Evolutionary conservation across 2,329 filamentous ascomycete species (phyloP), one percentile per base, ranked within the genome.

Genomic region (Emergomyces pasteurianus): DNA sequence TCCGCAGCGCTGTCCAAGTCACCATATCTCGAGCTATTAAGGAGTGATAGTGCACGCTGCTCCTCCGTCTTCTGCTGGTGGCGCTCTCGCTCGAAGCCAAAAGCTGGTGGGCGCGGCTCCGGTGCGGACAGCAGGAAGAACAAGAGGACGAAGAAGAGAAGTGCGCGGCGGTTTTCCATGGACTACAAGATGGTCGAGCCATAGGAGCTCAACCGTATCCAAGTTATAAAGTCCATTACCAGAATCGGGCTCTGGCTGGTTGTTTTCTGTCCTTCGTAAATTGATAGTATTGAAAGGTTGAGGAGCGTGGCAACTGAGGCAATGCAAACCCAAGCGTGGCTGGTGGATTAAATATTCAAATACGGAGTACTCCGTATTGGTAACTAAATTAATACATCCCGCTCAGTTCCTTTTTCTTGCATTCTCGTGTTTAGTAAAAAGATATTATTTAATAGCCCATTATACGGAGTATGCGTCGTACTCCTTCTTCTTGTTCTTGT

Each of bases 101-200:
- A 69, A 61, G 73, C 66, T 16, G 71, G 74, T 31, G 73, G 67
- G 64, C 73, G 77, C 36, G 72, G 73, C 63, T 80, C 77, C 2
- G 79, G 80, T 57, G 77, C 78, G 61, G 82, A 72, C 63, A 82
- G 76, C 60, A 83, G 75, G 72, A 82, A 82, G 63, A 81, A 73
- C 42, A 81, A 71, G 66, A 83, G 69, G 65, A 83, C 64, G 62
- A 83, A 70, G 59, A 81, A 72, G 64, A 83, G 71, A 64, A 73
- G 76, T 68, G 71, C 79, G 71, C 70, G 78, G 74, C 72, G 76
- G 68, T 73, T 77, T 70, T 78, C 76, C 76, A 78, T 78, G 64
- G 67, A 72, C 68, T 67, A 69, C 34, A 68, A 62, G 53, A 58
- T 61, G 38, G 55, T 38, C 16, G 55, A 57, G 47, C 50, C 59